A percentile compares a stretch with the other conserved stretches of the same genome.
phyloP scores from a whole-genome alignment of 2,329 filamentous ascomycete genomes.

The Phialocephala subalpina region DNA sequence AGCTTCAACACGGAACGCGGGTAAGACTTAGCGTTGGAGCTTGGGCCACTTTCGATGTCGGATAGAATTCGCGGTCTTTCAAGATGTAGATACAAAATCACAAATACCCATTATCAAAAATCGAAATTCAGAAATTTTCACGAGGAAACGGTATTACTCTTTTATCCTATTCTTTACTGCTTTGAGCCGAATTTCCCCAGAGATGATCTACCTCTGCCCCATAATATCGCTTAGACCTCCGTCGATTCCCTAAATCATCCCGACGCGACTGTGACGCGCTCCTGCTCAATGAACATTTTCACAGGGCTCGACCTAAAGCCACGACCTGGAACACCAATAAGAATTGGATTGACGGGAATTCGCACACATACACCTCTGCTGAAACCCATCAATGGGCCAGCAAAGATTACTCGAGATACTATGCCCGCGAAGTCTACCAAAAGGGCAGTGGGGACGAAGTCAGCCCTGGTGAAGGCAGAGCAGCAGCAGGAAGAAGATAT shows the following conservation, averaged over 20 bases:
- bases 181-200: neutral
- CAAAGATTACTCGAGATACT: neutral
- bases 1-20: slow-evolving; percentile 9
- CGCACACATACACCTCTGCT: neutral
- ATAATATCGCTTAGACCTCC: slow-evolving; percentile 20
- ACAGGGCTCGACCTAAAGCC: neutral
- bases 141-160: neutral
- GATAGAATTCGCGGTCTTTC: neutral
- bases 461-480: neutral
- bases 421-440: slow-evolving; percentile 1
- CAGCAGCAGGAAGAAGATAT: slow-evolving; percentile 27
- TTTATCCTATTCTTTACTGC: neutral
- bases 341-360: neutral
- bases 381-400: neutral
- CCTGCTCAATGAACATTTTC: neutral
- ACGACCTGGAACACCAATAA: neutral
- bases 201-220: slow-evolving; percentile 18
- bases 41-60: slow-evolving; percentile 25
- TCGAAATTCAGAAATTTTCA: neutral
- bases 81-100: neutral
- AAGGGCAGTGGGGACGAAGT: neutral
- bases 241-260: neutral
- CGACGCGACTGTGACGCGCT: slow-evolving; percentile 10
- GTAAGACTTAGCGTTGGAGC: slow-evolving; percentile 21
- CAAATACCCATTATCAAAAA: neutral